Percentiles rank a stretch among this genome's conserved stretches.
phyloP scores from a whole-genome alignment of 164 flowering plant genomes.

The Tetracentron sinense region DNA sequence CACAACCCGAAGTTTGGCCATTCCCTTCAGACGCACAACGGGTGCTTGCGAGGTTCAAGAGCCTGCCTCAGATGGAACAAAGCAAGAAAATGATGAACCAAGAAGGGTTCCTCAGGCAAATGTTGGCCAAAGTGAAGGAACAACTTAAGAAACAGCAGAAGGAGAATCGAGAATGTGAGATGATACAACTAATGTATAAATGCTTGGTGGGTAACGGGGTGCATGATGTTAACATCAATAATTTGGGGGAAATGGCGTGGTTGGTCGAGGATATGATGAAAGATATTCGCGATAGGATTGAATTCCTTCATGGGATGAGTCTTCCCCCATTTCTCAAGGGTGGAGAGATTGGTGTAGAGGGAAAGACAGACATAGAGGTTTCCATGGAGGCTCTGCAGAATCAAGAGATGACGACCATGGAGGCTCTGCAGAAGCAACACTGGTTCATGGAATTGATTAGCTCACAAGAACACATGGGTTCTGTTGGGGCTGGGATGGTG shows the following conservation, averaged over 20 bases:
- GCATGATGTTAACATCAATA: slow-evolving; percentile 19
- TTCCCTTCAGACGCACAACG: slow-evolving; percentile 30
- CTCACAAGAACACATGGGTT: slow-evolving; percentile 9
- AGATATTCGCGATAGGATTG: slow-evolving; percentile 29
- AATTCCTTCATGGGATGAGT: neutral
- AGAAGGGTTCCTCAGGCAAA: slow-evolving; percentile 47
- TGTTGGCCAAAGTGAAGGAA: slow-evolving; percentile 41
- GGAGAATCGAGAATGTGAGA: slow-evolving; percentile 50
- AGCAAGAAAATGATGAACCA: slow-evolving; percentile 74
- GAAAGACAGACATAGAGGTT: too few relatives aligned
- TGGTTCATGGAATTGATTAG: slow-evolving; percentile 25
- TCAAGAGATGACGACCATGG: neutral
- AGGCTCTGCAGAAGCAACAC: slow-evolving; percentile 10
- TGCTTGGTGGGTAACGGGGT: slow-evolving; percentile 33
- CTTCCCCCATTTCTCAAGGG: too few relatives aligned
- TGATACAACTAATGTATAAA: slow-evolving; percentile 37
- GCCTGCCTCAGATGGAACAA: slow-evolving; percentile 63
- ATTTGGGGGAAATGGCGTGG: slow-evolving; percentile 45
- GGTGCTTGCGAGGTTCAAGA: slow-evolving; percentile 37
- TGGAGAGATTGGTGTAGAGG: too few relatives aligned
- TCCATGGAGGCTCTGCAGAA: too few relatives aligned
- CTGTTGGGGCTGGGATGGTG: slow-evolving; percentile 1
- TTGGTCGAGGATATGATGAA: slow-evolving; percentile 39
- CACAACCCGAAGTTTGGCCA: slow-evolving; percentile 64
- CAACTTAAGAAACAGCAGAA: slow-evolving; percentile 41